Evolutionary conservation across 2,329 filamentous ascomycete species (phyloP), one percentile per base, ranked within the genome.

Genomic region (Hypoxylon sp.): DNA sequence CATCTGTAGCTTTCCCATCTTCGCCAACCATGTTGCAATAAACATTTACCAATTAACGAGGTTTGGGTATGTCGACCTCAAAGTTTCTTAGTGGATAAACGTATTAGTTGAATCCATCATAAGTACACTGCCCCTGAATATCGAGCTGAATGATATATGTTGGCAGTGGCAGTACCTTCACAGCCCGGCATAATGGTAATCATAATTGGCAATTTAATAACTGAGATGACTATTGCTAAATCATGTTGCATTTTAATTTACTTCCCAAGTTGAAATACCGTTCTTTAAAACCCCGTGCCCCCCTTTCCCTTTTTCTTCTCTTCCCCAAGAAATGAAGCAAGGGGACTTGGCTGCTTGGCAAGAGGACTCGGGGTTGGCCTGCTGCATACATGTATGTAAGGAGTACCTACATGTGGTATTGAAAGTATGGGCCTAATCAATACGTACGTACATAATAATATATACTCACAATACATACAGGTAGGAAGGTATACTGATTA

Each of bases 111-210:
- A 38, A 14, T 21, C n/a, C 11, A n/a, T 23, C 17, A 11, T 38
- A 53, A 48, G 6, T 28, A 48, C 45, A 25, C 45, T 28, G 45
- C 23, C 45, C 45, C 45, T 28, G 19, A 43, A 30, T 25, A 38
- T 43, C 25, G 34, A 17, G 36, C 45, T 7, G 13, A 43, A 43
- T 23, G 51, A 30, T 43, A 36, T 43, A 55, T 36, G 11, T 36
- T 55, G 41, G 36, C 51, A 30, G 51, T 19, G 21, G 36, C 51
- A 56, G 38, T 56, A 45, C 36, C 36, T 14, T 25, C 52, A 45
- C 25, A 45, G 52, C 52, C 36, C 11, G 9, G 34, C 9, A 30
- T 30, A n/a, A 10, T 49, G 11, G 5, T 5, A 38, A 28, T 38
- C 14, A 38, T 41, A 19, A 41, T 41, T 17, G n/a, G n/a, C 13